Conservation (phyloP, 768 basidiomycete species). For the Gymnopilus dilepis region DNA sequence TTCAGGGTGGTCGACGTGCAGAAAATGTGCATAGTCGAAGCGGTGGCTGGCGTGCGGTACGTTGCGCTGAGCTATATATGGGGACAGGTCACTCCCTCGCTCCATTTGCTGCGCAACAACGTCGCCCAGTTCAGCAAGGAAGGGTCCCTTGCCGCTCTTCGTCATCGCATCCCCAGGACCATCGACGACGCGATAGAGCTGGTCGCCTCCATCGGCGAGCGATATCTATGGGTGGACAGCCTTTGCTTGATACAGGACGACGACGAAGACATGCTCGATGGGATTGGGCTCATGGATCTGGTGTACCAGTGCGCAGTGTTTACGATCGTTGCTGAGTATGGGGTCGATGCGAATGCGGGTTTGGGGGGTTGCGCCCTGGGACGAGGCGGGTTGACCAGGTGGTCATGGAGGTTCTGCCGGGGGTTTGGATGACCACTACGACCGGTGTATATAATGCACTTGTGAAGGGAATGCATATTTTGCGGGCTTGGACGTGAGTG, state of each 20-base stretch:
- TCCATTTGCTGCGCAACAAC: not conserved
- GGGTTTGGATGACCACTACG: constrained; percentile 2
- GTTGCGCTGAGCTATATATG: constrained; percentile 11
- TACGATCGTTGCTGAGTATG: not conserved
- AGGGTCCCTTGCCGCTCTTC: not conserved
- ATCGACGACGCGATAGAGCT: constrained; percentile 11
- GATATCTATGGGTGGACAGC: constrained; percentile 14
- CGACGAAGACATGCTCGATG: constrained; percentile 10
- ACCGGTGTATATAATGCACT: constrained; percentile 7
- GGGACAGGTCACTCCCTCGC: not conserved
- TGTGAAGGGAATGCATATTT: not conserved
- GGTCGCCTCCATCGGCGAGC: constrained; percentile 1
- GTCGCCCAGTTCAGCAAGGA: not conserved
- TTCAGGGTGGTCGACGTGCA: constrained; percentile 4
- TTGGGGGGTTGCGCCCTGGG: constrained; percentile 4
- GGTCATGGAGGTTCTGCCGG: constrained; percentile 2
- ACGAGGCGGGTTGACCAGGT: not conserved
- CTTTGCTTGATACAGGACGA: constrained; percentile 11
- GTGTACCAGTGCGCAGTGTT: constrained; percentile 7
- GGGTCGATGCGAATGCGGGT: not conserved
- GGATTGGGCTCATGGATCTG: constrained; percentile 6
- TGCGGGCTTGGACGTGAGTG: constrained; percentile 11
- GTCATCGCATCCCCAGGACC: not conserved
- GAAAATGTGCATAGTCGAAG: not conserved
- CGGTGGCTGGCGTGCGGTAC: not conserved